Conservation (phyloP, 768 basidiomycete genomes). For the Chalciporus pseudorubinellus region DNA sequence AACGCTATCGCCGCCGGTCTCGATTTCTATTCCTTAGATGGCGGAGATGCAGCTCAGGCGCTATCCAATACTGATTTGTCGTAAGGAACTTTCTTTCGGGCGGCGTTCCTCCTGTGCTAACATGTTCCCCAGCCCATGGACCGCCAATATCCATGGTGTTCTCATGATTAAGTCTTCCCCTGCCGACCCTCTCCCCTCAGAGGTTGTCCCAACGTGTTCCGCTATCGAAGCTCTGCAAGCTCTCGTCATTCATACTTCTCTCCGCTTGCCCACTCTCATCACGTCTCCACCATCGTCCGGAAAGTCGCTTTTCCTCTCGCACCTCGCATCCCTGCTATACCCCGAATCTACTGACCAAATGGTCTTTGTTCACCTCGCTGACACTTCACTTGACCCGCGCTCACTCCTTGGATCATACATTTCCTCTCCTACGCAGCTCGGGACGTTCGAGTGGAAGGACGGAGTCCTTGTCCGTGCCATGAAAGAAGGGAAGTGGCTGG, state of each 20-base stretch:
- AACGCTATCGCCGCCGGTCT: constrained; percentile 41
- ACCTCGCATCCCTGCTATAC: constrained; percentile 68
- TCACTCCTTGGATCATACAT: constrained; percentile 91
- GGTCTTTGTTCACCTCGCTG: constrained; percentile 86
- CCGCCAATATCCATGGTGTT: constrained; percentile 64
- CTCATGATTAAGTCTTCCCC: constrained; percentile 53
- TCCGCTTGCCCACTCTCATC: constrained; percentile 74
- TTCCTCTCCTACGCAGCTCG: constrained; percentile 78
- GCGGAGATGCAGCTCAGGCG: constrained; percentile 28
- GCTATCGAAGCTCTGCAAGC: constrained; percentile 55
- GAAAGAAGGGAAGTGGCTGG: constrained; percentile 87
- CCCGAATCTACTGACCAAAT: constrained; percentile 64
- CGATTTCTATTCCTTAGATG: constrained; percentile 47
- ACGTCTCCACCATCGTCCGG: constrained; percentile 87
- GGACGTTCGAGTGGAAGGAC: constrained; percentile 95
- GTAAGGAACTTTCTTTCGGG: constrained; percentile 34
- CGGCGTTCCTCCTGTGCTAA: constrained; percentile 9
- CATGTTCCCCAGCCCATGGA: constrained; percentile 44
- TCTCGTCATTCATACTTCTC: constrained; percentile 62
- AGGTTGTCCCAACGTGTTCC: constrained; percentile 64
- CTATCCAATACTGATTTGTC: constrained; percentile 53
- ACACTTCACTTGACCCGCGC: constrained; percentile 92
- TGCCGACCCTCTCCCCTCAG: constrained; percentile 22
- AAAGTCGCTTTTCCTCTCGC: constrained; percentile 74
- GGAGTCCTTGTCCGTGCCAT: constrained; percentile 89